Percentiles rank a stretch among this genome's conserved stretches.
Evolutionary conservation across 192 early-diverging fungal species (phyloP).

Genomic region (Coemansia nantahalensis): DNA sequence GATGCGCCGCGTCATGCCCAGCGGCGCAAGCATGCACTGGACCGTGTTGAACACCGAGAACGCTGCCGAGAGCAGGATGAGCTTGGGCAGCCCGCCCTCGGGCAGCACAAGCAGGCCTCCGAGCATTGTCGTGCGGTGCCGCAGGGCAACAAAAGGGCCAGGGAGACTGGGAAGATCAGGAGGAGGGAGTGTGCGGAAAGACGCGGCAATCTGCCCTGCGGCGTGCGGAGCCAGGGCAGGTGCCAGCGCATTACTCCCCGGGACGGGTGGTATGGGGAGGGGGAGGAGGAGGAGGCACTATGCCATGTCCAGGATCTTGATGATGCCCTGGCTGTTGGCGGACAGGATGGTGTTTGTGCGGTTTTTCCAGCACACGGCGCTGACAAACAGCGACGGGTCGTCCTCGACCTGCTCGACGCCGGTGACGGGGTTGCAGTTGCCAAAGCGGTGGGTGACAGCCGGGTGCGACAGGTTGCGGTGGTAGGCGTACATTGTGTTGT

Average conservation of each 20-base stretch:
- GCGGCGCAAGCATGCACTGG: constrained; percentile 74
- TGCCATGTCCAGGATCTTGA: constrained; percentile 77
- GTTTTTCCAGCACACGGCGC: constrained; percentile 90
- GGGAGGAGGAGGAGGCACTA: constrained; percentile 17
- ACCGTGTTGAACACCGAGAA: constrained; percentile 81
- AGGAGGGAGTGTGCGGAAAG: no score
- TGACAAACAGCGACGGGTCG: constrained; percentile 81
- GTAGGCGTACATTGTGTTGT: constrained; percentile 86
- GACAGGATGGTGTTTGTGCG: constrained; percentile 71
- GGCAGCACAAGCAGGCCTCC: constrained; percentile 37
- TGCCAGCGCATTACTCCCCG: no score
- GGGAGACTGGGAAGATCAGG: no score
- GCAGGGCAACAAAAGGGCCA: neutral
- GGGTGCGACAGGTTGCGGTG: constrained; percentile 72
- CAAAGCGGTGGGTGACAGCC: constrained; percentile 74
- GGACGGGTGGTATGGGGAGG: no score
- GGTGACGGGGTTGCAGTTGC: constrained; percentile 64
- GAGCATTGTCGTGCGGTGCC: constrained; percentile 12
- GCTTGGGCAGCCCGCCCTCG: constrained; percentile 60
- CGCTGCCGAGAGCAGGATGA: constrained; percentile 70
- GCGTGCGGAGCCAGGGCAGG: no score
- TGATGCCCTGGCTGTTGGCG: constrained; percentile 88
- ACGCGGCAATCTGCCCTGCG: no score
- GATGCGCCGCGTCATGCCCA: constrained; percentile 72
- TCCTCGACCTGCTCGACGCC: constrained; percentile 57